Base-by-base conservation (phyloP, 2,329 filamentous ascomycete genomes). In the Drechslerella coelobrocha region DNA sequence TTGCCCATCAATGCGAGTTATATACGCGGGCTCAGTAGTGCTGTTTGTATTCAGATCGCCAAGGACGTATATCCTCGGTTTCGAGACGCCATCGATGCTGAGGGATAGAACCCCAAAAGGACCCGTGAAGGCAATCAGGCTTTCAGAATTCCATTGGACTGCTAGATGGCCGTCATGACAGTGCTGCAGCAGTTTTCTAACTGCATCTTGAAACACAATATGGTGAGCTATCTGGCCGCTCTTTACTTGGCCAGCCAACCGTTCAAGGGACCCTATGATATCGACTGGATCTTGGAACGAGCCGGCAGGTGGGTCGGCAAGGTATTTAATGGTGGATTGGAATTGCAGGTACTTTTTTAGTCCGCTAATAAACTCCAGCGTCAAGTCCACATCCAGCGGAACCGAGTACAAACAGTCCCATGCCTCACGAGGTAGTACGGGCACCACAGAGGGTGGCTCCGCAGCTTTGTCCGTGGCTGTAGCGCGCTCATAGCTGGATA, bases 331-430 rank as follows among this genome's bases (percentile, higher is more conserved):
- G 17, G 66, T 71, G 7, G 59, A 63, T 26, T 71, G 66, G 23
- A 71, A 71, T 37, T 65, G 52, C 2, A 71, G 39, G 31, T 71
- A 71, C 26, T 63, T 71, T 52, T 31, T 26, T 14, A 65, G 52
- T 34, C 60, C 66, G 24, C 19, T 19, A 21, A 65, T 65, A 21
- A 71, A 62, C 14, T 43, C 43, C 9, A 71, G 41, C 14, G 66
- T 65, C 19, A 63, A 19, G 1, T 71, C 59, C 2, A 37, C 31
- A 50, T 71, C 31, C 2, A 71, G 9, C 23, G 66, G 59, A 14
- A 71, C 34, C 0, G 66, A 71, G 23, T 71, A 63, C 8, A 71
- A 51, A 57, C 66, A 71, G 37, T 71, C 59, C 66, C 66, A 65
- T 31, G 59, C 66, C 41, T 65, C 59, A 23, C 66, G 52, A n/a